These are phyloP conservation scores for Mortierella sp. DNA, from an alignment of 371 early-diverging fungal genomes.

Conservation along the genomic window DNA sequence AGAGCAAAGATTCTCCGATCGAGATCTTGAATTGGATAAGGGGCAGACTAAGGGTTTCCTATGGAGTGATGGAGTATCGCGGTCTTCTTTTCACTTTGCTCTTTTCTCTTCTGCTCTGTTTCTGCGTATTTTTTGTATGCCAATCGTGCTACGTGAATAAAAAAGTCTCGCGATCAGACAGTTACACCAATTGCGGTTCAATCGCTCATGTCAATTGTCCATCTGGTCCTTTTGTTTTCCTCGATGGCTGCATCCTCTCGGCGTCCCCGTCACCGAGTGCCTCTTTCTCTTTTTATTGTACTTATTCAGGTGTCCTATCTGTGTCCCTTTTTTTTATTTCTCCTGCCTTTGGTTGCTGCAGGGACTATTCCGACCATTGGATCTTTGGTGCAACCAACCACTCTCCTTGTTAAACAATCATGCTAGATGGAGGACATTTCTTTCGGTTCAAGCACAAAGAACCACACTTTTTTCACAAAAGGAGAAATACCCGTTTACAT, in stretches of 20 bases:
- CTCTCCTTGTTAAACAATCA: neutral
- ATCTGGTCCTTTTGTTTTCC: no score
- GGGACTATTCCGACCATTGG: conserved; percentile 5
- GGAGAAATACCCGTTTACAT: no score
- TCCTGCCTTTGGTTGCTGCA: neutral
- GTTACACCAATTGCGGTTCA: no score
- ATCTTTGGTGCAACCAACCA: neutral
- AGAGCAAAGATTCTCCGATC: neutral
- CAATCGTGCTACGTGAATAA: neutral
- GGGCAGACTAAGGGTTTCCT: neutral
- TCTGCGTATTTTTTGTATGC: neutral
- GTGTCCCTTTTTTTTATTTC: neutral
- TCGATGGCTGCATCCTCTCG: neutral
- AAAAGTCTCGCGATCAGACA: no score
- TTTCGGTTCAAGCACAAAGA: neutral
- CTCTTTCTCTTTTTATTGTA: neutral
- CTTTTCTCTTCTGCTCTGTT: neutral
- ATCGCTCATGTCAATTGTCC: no score
- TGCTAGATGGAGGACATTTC: neutral
- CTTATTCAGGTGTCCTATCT: neutral
- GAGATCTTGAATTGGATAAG: neutral
- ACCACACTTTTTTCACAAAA: no score
- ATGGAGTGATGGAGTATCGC: neutral
- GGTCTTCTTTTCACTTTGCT: no score
- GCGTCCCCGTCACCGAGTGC: no score